Evolutionary conservation across 371 early-diverging fungal species (phyloP), one percentile per base, ranked within the genome.

Genomic region (Mortierella sp.): DNA sequence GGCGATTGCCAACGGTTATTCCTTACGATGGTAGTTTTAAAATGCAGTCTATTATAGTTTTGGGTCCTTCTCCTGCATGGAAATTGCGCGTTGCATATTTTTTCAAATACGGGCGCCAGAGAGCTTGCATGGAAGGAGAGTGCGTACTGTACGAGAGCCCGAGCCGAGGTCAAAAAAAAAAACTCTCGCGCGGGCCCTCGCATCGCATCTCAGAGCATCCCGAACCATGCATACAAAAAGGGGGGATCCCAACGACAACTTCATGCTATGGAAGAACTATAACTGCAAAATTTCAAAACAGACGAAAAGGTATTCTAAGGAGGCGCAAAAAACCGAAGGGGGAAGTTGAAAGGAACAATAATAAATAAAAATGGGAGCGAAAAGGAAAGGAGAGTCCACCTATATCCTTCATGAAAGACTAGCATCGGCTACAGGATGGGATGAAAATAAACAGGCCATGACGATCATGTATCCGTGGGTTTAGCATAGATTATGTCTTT

Each of bases 61-160:
- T 34, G 37, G 37, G 37, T 34, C 37, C 37, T 34, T 34, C 37
- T 34, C 37, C 37, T 34, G 37, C 37, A 34, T 34, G 37, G 37
- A 34, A 34, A n/a, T n/a, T 34, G 37, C 11, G 37, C 37, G 37
- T 34, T 34, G 37, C 37, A 34, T 19, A 23, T 17, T 41, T 26
- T 21, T 21, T 26, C 15, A 8, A 42, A 21, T 8, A 6, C 32
- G 15, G 47, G 56, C 47, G 32, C 41, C 21, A 37, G 39, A 53
- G 53, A 39, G 39, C 53, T 53, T 53, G 53, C 53, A 37, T 53
- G 26, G 53, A 51, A 51, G 21, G 51, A 53, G 44, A 44, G 44
- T 8, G 19, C 3, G 19, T 8, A 17, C 9, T n/a, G 8, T 19
- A n/a, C 19, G 44, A 44, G 19, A n/a, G 21, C 17, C 19, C 17